phyloP scores from a whole-genome alignment of 2,329 filamentous ascomycete genomes.

The Coniochaeta prunicola region DNA sequence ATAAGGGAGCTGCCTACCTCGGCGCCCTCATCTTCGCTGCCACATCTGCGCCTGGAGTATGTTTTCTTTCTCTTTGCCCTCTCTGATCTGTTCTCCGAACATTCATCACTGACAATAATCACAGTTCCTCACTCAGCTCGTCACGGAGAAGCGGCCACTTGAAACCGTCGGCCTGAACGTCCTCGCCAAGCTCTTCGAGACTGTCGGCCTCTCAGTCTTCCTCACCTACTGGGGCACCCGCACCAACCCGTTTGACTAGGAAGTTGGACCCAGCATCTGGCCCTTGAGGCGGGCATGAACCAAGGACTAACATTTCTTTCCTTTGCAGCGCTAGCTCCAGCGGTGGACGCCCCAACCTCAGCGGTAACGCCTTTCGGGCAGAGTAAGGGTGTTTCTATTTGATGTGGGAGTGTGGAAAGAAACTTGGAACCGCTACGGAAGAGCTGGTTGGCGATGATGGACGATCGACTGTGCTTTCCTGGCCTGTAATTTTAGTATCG shows the following conservation, averaged over 20 bases:
- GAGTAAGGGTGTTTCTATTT: slow-evolving; percentile 11
- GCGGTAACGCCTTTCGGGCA: slow-evolving; percentile 16
- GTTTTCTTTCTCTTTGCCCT: slow-evolving; percentile 23
- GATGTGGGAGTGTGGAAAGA: background rate
- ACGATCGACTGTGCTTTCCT: slow-evolving; percentile 6
- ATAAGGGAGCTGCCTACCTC: slow-evolving; percentile 95
- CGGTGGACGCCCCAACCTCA: slow-evolving; percentile 13
- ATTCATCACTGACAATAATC: slow-evolving; percentile 3
- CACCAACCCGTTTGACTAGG: slow-evolving; percentile 83
- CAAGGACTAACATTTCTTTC: slow-evolving; percentile 5
- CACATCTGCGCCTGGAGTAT: slow-evolving; percentile 77
- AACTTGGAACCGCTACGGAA: background rate
- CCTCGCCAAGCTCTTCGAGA: slow-evolving; percentile 83
- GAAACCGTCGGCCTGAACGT: slow-evolving; percentile 85
- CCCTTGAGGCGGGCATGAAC: background rate
- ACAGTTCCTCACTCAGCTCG: slow-evolving; percentile 77
- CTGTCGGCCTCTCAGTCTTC: slow-evolving; percentile 83
- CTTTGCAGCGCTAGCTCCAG: slow-evolving; percentile 11
- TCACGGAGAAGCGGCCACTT: slow-evolving; percentile 85
- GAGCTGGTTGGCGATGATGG: background rate
- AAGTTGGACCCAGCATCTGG: slow-evolving; percentile 5
- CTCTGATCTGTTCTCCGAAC: background rate
- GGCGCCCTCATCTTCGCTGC: slow-evolving; percentile 88
- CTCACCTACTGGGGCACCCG: slow-evolving; percentile 97
- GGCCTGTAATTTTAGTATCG: slow-evolving; percentile 11